Conservation (phyloP, 768 basidiomycete species). For the Xerocomellus intermedius region DNA sequence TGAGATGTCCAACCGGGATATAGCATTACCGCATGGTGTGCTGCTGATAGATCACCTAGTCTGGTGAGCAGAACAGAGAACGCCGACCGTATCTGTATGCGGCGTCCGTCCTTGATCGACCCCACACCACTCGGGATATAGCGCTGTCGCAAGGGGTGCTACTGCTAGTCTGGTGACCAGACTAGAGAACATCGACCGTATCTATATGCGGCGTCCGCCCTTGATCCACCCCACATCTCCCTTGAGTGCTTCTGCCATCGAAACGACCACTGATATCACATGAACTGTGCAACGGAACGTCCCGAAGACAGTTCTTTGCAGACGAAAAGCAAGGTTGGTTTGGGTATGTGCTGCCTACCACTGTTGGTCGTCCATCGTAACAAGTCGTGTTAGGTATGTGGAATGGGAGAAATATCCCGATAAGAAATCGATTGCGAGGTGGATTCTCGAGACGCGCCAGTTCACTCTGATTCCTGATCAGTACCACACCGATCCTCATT, state of each 20-base stretch:
- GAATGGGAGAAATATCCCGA: slow-evolving; percentile 16
- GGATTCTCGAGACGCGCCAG: slow-evolving; percentile 9
- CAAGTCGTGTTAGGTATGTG: not conserved
- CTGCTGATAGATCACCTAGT: not conserved
- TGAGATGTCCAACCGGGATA: not conserved
- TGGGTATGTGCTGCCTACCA: slow-evolving; percentile 1
- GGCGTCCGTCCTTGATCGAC: too few relatives aligned
- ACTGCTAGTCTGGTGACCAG: not conserved
- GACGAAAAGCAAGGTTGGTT: slow-evolving; percentile 16
- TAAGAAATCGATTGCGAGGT: slow-evolving; percentile 12
- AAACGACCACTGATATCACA: not conserved
- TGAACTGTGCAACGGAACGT: not conserved
- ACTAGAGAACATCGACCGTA: not conserved
- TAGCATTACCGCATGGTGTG: not conserved
- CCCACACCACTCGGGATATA: too few relatives aligned
- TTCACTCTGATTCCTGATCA: slow-evolving; percentile 14
- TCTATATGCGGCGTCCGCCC: too few relatives aligned
- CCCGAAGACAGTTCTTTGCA: slow-evolving; percentile 4
- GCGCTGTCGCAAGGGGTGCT: not conserved
- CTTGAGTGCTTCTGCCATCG: not conserved
- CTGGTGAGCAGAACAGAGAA: not conserved
- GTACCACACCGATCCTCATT: not conserved
- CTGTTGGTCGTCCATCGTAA: not conserved
- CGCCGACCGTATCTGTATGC: not conserved
- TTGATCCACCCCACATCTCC: too few relatives aligned